These are phyloP conservation scores for Tylopilus orsonianus DNA, from an alignment of 1,284 basidiomycete species.

Conservation along the genomic window DNA sequence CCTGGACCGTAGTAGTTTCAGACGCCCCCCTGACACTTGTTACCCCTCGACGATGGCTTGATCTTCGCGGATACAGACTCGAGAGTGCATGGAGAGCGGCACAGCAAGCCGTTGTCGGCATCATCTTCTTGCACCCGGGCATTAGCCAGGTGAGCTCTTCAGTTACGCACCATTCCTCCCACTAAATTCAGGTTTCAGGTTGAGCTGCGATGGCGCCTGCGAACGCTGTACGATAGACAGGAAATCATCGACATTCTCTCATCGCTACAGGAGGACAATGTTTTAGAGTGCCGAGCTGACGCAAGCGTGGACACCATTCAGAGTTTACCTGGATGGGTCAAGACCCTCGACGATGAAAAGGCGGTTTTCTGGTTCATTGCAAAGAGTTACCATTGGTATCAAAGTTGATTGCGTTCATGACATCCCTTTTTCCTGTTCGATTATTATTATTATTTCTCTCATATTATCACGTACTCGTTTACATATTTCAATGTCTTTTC, in stretches of 20 bases:
- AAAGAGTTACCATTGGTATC: constrained; percentile 57
- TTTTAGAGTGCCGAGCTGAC: constrained; percentile 39
- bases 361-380: constrained; percentile 45
- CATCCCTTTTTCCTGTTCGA: background rate
- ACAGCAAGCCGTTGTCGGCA: constrained; percentile 62
- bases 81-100: constrained; percentile 68
- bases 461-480: background rate
- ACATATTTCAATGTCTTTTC: too few species aligned
- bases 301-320: constrained; percentile 16
- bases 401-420: constrained; percentile 17
- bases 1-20: constrained; percentile 63
- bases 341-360: constrained; percentile 48
- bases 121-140: constrained; percentile 70
- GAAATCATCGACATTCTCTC: constrained; percentile 68
- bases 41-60: constrained; percentile 75
- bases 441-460: constrained; percentile 18
- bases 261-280: constrained; percentile 52
- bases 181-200: constrained; percentile 41
- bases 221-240: constrained; percentile 69
- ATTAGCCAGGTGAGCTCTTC: constrained; percentile 61
- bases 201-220: constrained; percentile 66
- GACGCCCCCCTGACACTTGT: constrained; percentile 44
- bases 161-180: background rate
- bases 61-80: constrained; percentile 63
- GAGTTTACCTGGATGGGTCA: constrained; percentile 26